Evolutionary conservation across 2,329 filamentous ascomycete genomes (phyloP), one percentile per base, ranked within the genome.

Genomic region (Davidsoniella neocaledoniae): DNA sequence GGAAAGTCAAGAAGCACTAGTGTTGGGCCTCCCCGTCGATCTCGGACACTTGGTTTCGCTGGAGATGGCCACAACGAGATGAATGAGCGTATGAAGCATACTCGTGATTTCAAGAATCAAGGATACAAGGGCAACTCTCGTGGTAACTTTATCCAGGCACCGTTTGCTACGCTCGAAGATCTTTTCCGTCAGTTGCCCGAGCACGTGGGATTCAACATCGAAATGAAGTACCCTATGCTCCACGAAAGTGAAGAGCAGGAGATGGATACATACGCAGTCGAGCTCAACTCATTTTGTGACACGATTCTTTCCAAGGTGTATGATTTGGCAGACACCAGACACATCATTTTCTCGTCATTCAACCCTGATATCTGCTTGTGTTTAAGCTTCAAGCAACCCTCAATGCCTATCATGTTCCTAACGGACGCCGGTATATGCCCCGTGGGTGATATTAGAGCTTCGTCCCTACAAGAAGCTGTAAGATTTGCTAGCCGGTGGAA

Each of bases 211-310:
- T 98, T 98, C 73, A 96, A 98, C 65, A 94, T 98, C 57, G 91
- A 98, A 68, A 84, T 98, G 75, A 96, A 98, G 66, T 98, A 98
- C 62, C 91, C 91, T 4, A 96, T 96, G 88, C 76, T 98, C 40
- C 83, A 90, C 62, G 93, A 98, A 69, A 86, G 79, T 52, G 86
- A 95, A 63, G 85, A 93, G 62, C 84, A 95, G 56, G 86, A 94
- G 57, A 95, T 96, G 87, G 90, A 95, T 62, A 84, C 85, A 2
- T 94, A 94, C 60, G 88, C 86, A 0, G 85, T 96, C 43, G 91
- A 98, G 66, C 75, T 96, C 57, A 96, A 96, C 66, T 86, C 83
- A 1, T 98, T 96, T 63, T 90, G 93, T 60, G 91, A 98, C 63
- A 94, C 86, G 0, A 84, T 98, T 3, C 72, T 98, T 7, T 74